These are phyloP conservation scores for Malus sieversii DNA, from an alignment of 306 rosid genomes.

Conservation along the genomic window DNA sequence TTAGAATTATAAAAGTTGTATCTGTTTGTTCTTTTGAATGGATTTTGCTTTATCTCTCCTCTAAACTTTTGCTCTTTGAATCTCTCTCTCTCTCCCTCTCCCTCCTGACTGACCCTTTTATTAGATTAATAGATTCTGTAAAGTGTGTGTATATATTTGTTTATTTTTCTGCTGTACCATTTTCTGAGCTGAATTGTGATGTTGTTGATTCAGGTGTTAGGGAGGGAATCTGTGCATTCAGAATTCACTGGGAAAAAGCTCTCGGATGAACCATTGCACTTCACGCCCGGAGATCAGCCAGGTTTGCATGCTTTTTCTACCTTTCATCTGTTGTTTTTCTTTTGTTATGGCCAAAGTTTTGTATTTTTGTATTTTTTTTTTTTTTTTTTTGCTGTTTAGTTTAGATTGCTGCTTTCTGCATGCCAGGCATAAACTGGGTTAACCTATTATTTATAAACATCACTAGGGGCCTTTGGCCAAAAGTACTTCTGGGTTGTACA, in stretches of 20 bases:
- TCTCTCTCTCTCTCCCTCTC: neutral
- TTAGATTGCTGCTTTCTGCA: neutral
- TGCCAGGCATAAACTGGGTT: neutral
- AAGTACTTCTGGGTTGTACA: neutral
- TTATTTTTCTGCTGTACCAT: neutral
- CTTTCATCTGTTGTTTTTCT: neutral
- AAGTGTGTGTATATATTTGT: neutral
- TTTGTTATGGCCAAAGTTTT: neutral
- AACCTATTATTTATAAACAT: neutral
- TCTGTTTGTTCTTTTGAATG: neutral
- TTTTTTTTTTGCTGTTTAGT: neutral
- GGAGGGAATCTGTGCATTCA: slow-evolving; percentile 56
- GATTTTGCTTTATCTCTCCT: neutral
- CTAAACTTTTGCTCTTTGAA: neutral
- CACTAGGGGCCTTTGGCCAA: neutral
- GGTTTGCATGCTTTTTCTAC: slow-evolving; percentile 28
- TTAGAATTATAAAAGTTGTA: neutral
- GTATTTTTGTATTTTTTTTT: no score
- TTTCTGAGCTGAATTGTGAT: slow-evolving; percentile 11
- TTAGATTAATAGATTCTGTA: neutral
- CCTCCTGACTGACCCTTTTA: neutral
- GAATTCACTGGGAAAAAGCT: slow-evolving; percentile 32
- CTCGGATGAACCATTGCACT: slow-evolving; percentile 29
- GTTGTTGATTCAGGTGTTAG: slow-evolving; percentile 38
- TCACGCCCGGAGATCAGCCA: slow-evolving; percentile 24